These are phyloP conservation scores for Cicer bijugum DNA, from an alignment of 306 rosid genomes.

Conservation along the genomic window DNA sequence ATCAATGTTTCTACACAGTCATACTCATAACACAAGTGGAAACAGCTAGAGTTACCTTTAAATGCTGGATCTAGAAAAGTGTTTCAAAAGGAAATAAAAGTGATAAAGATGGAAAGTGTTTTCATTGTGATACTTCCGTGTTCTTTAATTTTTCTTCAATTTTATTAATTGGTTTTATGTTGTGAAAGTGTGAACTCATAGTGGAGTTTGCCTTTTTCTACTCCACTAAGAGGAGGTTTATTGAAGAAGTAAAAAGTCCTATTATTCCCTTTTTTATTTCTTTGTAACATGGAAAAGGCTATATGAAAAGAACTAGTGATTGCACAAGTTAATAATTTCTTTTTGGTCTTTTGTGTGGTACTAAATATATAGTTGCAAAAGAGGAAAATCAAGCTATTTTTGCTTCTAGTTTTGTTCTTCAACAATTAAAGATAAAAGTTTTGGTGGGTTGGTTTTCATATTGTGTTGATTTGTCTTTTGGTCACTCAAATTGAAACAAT, in stretches of 20 bases:
- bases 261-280: conserved; percentile 37
- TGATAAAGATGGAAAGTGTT: conserved; percentile 49
- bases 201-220: conserved; percentile 55
- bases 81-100: conserved; percentile 47
- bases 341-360: conserved; percentile 38
- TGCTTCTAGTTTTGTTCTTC: conserved; percentile 41
- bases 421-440: conserved; percentile 24
- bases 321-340: conserved; percentile 40
- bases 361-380: conserved; percentile 37
- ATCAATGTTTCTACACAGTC: conserved; percentile 40
- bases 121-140: conserved; percentile 62
- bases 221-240: conserved; percentile 54
- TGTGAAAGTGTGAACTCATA: conserved; percentile 49
- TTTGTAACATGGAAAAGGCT: conserved; percentile 45
- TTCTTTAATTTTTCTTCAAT: conserved; percentile 52
- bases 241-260: conserved; percentile 51
- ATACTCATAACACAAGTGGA: conserved; percentile 47
- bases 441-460: conserved; percentile 36
- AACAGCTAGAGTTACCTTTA: conserved; percentile 71
- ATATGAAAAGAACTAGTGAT: conserved; percentile 42
- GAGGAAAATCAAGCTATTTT: conserved; percentile 26
- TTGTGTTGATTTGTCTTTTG: conserved; percentile 39
- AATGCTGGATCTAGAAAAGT: conserved; percentile 72
- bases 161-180: conserved; percentile 25
- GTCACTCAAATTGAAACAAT: conserved; percentile 38